Base-by-base conservation (phyloP, 306 rosid genomes). In the Medicago lupulina region DNA sequence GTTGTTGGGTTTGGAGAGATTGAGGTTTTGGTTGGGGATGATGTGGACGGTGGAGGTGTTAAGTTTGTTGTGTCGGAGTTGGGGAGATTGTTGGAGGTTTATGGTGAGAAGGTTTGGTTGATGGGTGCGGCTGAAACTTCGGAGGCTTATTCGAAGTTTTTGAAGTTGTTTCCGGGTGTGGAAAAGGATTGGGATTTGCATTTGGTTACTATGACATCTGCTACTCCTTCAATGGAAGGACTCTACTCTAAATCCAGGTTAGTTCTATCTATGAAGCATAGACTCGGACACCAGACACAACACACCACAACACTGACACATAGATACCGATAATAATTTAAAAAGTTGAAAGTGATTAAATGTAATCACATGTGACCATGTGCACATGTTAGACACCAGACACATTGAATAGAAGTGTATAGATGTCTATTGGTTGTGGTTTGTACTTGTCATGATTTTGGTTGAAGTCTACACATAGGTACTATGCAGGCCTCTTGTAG, bases 131-230 rank as follows among this genome's bases (percentile, higher is more conserved):
- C 87, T 0, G 90, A 70, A 67, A 86, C 75, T 4, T 40, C 78
- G 9, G 94, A 83, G 38, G 84, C 74, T 1, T 88, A 88, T 71
- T 74, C 65, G 2, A 91, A 88, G 90, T 83, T 91, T 11, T 36
- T 81, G 43, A 78, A 36, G 18, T 34, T 70, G 76, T 91, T 90
- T 79, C 91, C 90, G 1, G 60, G 47, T 4, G 67, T 86, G 16
- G 95, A 86, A 34, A 90, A 85, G 31, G 93, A 90, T 70, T 94
- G 90, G 98, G 96, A 85, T 80, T 81, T 94, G 73, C 87, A 87
- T 77, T 46, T 82, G 25, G 81, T 94, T 51, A 92, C 98, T 76
- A 85, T 94, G 17, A 90, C 96, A 74, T 92, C 93, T 46, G 83
- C 91, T 2, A 85, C 85, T 23, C 82, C 90, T 79, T 84, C 89